Conservation (phyloP, 2,329 filamentous ascomycete genomes). For the Colletotrichum tanaceti region DNA sequence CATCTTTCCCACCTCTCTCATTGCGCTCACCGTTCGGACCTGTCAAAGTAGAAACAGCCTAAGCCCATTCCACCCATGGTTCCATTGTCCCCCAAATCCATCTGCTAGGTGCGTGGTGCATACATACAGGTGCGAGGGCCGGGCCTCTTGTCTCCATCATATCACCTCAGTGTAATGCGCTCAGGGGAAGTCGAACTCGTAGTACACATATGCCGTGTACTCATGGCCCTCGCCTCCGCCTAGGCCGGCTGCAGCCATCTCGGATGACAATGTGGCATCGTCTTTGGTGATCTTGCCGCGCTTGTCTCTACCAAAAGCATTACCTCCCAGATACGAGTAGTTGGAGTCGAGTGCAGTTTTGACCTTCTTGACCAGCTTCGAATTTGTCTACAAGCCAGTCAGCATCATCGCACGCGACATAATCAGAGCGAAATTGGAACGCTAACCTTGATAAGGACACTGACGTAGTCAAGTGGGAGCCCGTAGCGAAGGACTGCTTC, state of each 20-base stretch:
- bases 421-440: too few species aligned
- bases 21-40: constrained; percentile 13
- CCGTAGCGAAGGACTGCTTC: constrained; percentile 98
- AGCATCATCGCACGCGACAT: constrained; percentile 8
- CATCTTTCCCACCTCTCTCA: neutral
- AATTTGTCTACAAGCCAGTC: constrained; percentile 72
- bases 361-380: constrained; percentile 84
- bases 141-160: neutral
- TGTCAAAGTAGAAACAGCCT: constrained; percentile 9
- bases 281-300: constrained; percentile 92
- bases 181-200: constrained; percentile 84
- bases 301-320: constrained; percentile 94
- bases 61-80: constrained; percentile 10
- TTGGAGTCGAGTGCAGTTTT: constrained; percentile 82
- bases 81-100: neutral
- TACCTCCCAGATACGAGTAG: constrained; percentile 93
- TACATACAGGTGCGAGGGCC: constrained; percentile 11
- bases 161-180: neutral
- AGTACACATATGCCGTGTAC: constrained; percentile 97
- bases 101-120: constrained; percentile 1
- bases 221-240: constrained; percentile 78
- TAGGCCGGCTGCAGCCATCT: constrained; percentile 82
- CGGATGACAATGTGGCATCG: constrained; percentile 80
- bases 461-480: constrained; percentile 88
- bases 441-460: constrained; percentile 83